These are phyloP conservation scores for Dothidotthia symphoricarpi DNA, from an alignment of 2,329 filamentous ascomycete species.

Conservation along the genomic window DNA sequence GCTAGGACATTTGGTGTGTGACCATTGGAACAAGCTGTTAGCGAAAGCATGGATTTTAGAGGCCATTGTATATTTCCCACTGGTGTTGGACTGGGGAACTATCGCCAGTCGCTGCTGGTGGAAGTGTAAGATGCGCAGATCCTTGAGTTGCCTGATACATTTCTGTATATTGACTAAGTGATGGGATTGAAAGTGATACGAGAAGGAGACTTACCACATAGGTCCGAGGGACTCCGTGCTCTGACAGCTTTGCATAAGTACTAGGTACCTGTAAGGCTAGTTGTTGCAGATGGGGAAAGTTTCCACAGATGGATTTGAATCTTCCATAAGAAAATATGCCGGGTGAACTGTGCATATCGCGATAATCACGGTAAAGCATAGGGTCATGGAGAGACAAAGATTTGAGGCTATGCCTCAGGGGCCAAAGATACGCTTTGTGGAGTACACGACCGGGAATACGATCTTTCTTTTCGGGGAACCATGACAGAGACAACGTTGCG, in stretches of 20 bases:
- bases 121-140: conserved; percentile 6
- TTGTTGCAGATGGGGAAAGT: conserved; percentile 2
- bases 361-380: too few relatives aligned
- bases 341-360: too few relatives aligned
- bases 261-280: background rate
- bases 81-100: background rate
- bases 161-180: background rate
- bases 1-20: conserved; percentile 1
- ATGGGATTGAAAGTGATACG: background rate
- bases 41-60: conserved; percentile 1
- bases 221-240: background rate
- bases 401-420: background rate
- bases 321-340: background rate
- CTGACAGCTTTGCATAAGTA: background rate
- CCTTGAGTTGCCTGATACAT: conserved; percentile 3
- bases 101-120: background rate
- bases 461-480: background rate
- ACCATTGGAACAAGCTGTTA: conserved; percentile 3
- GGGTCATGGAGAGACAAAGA: background rate
- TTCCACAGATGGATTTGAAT: background rate
- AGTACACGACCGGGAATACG: too few relatives aligned
- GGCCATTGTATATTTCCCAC: background rate
- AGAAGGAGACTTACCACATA: conserved; percentile 3
- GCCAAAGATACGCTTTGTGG: background rate
- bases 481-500: too few relatives aligned